These are phyloP conservation scores for Agrocybe chaxingu DNA, from an alignment of 768 basidiomycete species.

Conservation along the genomic window DNA sequence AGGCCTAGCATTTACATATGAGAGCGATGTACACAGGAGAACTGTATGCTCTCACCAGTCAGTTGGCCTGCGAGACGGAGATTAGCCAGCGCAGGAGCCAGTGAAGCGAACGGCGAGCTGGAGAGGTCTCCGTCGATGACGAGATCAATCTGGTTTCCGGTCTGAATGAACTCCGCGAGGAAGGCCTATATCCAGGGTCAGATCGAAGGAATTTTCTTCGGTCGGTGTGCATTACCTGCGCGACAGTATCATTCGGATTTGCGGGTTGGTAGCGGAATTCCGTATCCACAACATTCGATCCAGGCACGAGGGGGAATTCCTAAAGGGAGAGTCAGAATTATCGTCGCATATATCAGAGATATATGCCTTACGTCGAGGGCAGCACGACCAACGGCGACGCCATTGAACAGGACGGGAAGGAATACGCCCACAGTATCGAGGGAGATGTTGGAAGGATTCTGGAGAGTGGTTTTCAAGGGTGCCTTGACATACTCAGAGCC, in stretches of 20 bases:
- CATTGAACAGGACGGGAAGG: constrained; percentile 56
- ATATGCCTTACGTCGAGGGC: constrained; percentile 47
- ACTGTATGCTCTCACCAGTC: constrained; percentile 31
- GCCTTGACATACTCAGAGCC: constrained; percentile 56
- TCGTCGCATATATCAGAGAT: not conserved
- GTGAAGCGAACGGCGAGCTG: constrained; percentile 61
- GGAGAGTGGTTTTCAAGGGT: constrained; percentile 53
- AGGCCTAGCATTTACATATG: constrained; percentile 28
- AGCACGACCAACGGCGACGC: constrained; percentile 55
- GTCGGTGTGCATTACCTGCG: constrained; percentile 31
- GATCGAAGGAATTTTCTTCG: not conserved
- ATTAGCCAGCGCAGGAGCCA: constrained; percentile 52
- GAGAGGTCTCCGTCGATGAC: constrained; percentile 56
- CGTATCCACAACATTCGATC: constrained; percentile 45
- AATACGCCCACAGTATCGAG: constrained; percentile 55
- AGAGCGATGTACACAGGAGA: not conserved
- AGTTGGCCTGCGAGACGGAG: constrained; percentile 49
- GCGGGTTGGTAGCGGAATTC: constrained; percentile 70
- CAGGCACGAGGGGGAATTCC: constrained; percentile 58
- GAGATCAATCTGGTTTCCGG: constrained; percentile 41
- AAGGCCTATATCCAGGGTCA: constrained; percentile 37
- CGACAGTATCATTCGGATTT: constrained; percentile 62
- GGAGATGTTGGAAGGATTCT: constrained; percentile 69
- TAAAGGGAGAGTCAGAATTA: constrained; percentile 18
- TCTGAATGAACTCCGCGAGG: constrained; percentile 58